These are phyloP conservation scores for Malus asiatica DNA, from an alignment of 306 rosid genomes.

Conservation along the genomic window DNA sequence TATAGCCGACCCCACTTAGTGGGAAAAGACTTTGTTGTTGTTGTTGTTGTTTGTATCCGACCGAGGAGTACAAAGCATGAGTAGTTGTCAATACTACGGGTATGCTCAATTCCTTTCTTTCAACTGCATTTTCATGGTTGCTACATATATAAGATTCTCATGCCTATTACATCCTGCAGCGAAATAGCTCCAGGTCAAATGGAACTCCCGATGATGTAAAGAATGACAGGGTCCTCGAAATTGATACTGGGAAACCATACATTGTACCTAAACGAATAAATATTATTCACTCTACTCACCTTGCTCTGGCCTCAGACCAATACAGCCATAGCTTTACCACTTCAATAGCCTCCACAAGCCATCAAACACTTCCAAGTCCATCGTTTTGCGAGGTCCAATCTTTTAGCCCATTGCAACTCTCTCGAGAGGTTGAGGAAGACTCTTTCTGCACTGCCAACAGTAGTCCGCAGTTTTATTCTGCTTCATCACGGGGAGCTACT, in stretches of 20 bases:
- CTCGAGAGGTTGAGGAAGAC: constrained; percentile 43
- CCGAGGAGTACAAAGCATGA: constrained; percentile 52
- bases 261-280: constrained; percentile 29
- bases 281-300: constrained; percentile 36
- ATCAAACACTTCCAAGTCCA: constrained; percentile 42
- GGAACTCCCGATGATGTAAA: constrained; percentile 33
- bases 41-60: too few species aligned
- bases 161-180: constrained; percentile 25
- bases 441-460: constrained; percentile 58
- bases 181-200: constrained; percentile 49
- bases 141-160: neutral
- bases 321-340: constrained; percentile 42
- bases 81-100: constrained; percentile 39
- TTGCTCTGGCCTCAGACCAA: constrained; percentile 28
- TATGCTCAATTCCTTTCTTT: constrained; percentile 14
- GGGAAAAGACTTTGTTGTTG: too few species aligned
- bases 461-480: constrained; percentile 52
- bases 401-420: constrained; percentile 26
- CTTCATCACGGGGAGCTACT: constrained; percentile 41
- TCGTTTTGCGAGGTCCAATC: constrained; percentile 45
- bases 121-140: neutral
- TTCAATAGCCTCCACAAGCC: constrained; percentile 46
- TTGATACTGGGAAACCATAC: constrained; percentile 45
- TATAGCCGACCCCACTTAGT: too few species aligned
- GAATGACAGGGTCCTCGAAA: constrained; percentile 37